Evolutionary conservation across 23 red algal genomes (phyloP), one percentile per base, ranked within the genome.

Genomic region (Gracilaria caudata): DNA sequence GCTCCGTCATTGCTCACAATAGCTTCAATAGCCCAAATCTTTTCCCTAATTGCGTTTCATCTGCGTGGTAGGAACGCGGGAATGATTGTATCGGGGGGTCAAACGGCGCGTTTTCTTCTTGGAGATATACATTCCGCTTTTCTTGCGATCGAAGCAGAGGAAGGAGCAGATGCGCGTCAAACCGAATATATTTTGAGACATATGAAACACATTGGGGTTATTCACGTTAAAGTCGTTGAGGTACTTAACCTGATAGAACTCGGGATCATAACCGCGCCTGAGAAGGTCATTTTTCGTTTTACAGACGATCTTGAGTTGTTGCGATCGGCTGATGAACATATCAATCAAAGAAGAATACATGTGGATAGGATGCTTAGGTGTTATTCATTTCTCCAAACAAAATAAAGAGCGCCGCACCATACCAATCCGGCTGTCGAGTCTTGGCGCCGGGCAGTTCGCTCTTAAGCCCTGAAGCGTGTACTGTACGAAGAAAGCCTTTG

Each of bases 41-140:
- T 13, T 34, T 89, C 85, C 23, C 45, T 55, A 20, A 3, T 79
- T 46, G 68, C 72, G 17, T 78, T 68, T 40, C 36, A 79, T 7
- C 54, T 68, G 73, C 68, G 85, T 17, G 39, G 54, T 38, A 61
- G 72, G 37, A 57, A 68, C 57, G 55, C 58, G 41, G 51, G 56
- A 19, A 61, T 89, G 51, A 77, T 89, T 64, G 85, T 78, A 19
- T 89, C 85, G 28, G 72, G 68, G 17, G 85, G 20, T 47, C 85
- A 89, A 49, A 89, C 85, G 7, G 85, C 61, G 4, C 68, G 85
- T 17, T 89, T 89, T 89, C 40, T 89, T 23, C 72, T 89, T 32
- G 73, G 85, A 19, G 85, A 89, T 30, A 63, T 89, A 30, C 85
- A 89, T 7, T 59, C 46, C 14, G 73, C 85, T 24, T 68, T 89